These are phyloP conservation scores for Solanum dulcamara DNA, from an alignment of 257 asterid species.

Conservation along the genomic window DNA sequence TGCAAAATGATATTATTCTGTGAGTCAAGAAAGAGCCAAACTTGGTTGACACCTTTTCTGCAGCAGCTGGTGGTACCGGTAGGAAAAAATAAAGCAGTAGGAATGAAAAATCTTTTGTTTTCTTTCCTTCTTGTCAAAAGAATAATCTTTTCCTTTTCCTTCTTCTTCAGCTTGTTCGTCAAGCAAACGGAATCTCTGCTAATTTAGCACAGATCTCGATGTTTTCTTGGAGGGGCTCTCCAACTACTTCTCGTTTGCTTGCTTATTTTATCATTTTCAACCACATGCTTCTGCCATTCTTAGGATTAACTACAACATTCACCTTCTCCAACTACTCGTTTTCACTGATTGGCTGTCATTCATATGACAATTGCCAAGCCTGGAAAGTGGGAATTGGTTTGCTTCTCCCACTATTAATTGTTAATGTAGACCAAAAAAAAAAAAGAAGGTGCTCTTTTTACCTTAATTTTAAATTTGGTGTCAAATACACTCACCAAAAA, in stretches of 20 bases:
- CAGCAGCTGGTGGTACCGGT: neutral
- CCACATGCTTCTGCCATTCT: neutral
- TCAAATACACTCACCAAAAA: neutral
- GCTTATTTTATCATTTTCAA: neutral
- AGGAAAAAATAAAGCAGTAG: neutral
- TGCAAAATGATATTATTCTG: neutral
- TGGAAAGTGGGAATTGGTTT: neutral
- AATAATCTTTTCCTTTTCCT: no score
- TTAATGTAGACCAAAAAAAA: neutral
- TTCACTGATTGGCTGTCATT: neutral
- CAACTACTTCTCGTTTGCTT: neutral
- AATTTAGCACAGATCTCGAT: constrained; percentile 20
- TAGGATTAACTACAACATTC: neutral
- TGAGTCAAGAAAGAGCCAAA: neutral
- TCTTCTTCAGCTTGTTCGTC: constrained; percentile 18
- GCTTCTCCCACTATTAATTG: neutral
- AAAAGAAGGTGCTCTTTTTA: neutral
- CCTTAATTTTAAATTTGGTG: neutral
- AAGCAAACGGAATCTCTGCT: constrained; percentile 21
- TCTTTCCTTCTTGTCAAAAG: neutral
- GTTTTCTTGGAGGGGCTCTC: neutral
- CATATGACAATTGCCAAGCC: neutral
- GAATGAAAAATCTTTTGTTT: neutral
- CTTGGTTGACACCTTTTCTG: no score
- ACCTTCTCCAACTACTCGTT: neutral